Evolutionary conservation across 306 rosid species (phyloP).

Genomic region (Acacia confusa): DNA sequence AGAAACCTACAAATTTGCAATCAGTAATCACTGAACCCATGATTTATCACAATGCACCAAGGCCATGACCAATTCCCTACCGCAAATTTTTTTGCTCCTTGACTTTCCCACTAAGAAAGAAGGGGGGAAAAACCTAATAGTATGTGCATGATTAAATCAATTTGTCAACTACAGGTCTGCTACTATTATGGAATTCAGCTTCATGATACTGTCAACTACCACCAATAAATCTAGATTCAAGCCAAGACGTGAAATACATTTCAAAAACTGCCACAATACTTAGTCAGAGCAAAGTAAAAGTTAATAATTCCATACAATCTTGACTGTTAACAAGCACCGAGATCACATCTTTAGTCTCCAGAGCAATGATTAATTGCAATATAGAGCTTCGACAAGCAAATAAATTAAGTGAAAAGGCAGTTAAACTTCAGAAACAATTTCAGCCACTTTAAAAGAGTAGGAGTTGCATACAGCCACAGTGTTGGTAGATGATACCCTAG

Average conservation of each 20-base stretch:
- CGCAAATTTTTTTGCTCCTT: background rate
- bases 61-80: background rate
- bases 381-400: background rate
- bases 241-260: background rate
- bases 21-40: background rate
- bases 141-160: background rate
- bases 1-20: background rate
- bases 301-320: slow-evolving; percentile 2
- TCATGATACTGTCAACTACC: background rate
- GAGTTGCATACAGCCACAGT: slow-evolving; percentile 49
- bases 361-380: slow-evolving; percentile 7
- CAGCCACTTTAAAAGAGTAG: background rate
- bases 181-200: background rate
- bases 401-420: background rate
- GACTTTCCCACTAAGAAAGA: background rate
- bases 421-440: background rate
- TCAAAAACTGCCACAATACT: background rate
- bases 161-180: background rate
- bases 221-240: background rate
- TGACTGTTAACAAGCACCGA: background rate
- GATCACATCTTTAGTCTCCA: slow-evolving; percentile 1
- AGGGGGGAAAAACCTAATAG: background rate
- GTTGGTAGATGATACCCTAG: slow-evolving; percentile 42
- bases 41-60: background rate
- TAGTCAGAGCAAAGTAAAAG: background rate